Base-by-base conservation (phyloP, 1,284 basidiomycete genomes). In the Irpex sp. region DNA sequence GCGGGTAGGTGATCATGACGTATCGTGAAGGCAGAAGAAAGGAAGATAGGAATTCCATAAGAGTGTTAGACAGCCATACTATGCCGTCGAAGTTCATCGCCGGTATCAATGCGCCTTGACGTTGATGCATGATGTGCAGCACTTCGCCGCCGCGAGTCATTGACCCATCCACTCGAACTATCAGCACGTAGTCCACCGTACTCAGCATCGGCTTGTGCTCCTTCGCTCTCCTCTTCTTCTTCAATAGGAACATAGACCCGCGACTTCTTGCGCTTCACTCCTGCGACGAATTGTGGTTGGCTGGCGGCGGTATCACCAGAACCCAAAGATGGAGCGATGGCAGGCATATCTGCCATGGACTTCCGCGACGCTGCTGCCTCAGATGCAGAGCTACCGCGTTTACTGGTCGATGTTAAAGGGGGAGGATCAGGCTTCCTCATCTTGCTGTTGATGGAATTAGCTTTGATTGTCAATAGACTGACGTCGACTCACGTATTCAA, bases 401-500 rank as follows among this genome's bases (percentile, higher is more conserved):
- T 62, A 15, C 15, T 44, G 26, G 48, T 7, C 3, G 55, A 61
- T 64, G 44, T 73, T 72, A 4, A 74, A 67, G 82, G 77, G 21
- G 74, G 71, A 34, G 82, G 76, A 69, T 91, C 91, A 5, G 93
- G 92, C 77, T 94, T 94, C 55, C 93, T 88, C 93, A 95, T 94
- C 86, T 96, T 96, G 57, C 92, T 94, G 69, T 62, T 66, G 54
- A 59, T 44, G 8, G 31, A 17, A 57, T 58, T 58, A 57, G 65
- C 40, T 64, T 58, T 69, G 56, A 68, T 62, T 61, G 40, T 62
- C n/a, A 64, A 9, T 37, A 56, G 55, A 57, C 52, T 47, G 37
- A 58, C 58, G 60, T 15, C 54, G 36, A 86, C 90, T 67, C 74
- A 94, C 92, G 91, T 94, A 74, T 93, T 94, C 36, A 96, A 81